Conservation (phyloP, 139 green algal species). For the Chlorella vulgaris region DNA sequence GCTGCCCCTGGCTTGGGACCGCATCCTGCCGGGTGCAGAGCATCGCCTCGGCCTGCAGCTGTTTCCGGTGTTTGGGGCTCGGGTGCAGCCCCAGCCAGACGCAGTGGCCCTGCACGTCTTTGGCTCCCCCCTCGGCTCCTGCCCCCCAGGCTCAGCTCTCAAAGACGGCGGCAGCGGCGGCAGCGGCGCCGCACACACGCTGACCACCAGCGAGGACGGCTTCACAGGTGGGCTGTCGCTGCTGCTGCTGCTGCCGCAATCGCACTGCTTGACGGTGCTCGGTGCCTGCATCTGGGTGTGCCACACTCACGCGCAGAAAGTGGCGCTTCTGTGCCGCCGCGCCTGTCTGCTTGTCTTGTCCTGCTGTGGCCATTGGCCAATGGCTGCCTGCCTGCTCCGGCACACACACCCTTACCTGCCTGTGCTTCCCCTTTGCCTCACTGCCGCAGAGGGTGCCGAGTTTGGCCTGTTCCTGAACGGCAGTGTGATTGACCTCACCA, state of each 20-base stretch:
- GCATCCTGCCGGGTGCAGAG: conserved; percentile 42
- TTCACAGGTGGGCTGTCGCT: background rate
- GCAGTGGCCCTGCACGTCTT: conserved; percentile 49
- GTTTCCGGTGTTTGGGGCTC: conserved; percentile 20
- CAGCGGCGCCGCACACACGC: background rate
- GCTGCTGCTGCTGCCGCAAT: background rate
- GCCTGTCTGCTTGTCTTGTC: background rate
- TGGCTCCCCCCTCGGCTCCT: conserved; percentile 49
- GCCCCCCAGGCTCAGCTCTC: conserved; percentile 41
- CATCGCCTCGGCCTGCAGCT: conserved; percentile 40
- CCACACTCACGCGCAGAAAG: no score
- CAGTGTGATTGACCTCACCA: conserved; percentile 21
- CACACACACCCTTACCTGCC: background rate
- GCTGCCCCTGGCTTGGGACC: conserved; percentile 51
- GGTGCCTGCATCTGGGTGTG: no score
- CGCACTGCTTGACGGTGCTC: background rate
- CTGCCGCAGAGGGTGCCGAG: background rate
- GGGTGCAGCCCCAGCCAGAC: background rate
- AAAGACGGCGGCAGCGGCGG: conserved; percentile 1
- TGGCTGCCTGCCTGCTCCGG: background rate
- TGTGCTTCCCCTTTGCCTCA: background rate
- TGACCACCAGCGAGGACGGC: background rate
- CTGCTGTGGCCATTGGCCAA: background rate
- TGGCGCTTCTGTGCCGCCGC: background rate
- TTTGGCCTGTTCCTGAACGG: conserved; percentile 3